phyloP scores from a whole-genome alignment of 2,329 filamentous ascomycete genomes.

The Botrytis byssoidea region DNA sequence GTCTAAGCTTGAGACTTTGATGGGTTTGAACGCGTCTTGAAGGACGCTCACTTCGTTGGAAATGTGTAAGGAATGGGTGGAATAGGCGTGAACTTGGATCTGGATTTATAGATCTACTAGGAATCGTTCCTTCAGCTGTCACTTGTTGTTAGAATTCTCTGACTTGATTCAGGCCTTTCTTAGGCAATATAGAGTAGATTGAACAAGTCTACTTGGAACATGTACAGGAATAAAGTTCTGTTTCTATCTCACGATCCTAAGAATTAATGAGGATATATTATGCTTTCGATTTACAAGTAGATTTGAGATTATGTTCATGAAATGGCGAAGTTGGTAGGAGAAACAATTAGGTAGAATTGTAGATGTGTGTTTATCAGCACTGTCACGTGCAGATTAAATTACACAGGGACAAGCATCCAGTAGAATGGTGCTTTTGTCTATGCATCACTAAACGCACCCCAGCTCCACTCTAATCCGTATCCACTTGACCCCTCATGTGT shows the following conservation, averaged over 20 bases:
- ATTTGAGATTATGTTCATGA: neutral
- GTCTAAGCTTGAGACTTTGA: no score
- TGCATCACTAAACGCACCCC: fast-evolving
- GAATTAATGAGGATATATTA: neutral
- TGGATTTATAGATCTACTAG: neutral
- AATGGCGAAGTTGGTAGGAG: neutral
- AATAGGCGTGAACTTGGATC: neutral
- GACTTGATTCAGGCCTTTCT: no score
- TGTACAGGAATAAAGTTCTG: neutral
- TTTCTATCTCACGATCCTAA: neutral
- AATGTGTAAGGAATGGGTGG: no score
- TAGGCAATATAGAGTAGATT: neutral
- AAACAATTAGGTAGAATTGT: neutral
- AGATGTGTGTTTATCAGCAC: fast-evolving
- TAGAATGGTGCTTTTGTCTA: neutral
- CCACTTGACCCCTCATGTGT: neutral
- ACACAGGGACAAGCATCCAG: neutral
- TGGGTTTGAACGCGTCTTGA: no score
- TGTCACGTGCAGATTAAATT: fast-evolving
- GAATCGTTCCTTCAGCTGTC: neutral
- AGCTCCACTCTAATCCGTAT: fast-evolving
- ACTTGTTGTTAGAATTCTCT: neutral
- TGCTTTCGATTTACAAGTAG: neutral
- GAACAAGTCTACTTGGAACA: neutral
- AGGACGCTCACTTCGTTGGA: no score